Base-by-base conservation (phyloP, 352 stramenopile species). In the Halophytophthora polymorphica region DNA sequence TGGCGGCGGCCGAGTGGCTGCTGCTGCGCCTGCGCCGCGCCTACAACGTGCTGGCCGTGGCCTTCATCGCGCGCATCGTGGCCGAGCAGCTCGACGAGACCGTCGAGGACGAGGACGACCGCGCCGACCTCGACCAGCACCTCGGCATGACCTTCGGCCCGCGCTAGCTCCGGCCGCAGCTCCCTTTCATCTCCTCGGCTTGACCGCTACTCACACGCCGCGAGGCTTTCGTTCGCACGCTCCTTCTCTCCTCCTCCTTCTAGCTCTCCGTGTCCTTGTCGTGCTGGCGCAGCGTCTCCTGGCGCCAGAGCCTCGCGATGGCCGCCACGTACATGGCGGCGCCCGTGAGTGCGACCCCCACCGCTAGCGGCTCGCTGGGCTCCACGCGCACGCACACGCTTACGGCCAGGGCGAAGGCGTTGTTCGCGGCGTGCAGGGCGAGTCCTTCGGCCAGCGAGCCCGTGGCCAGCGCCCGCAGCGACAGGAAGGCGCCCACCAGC, bases 21-120 rank as follows among this genome's bases (percentile, higher is more conserved):
- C 73, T 73, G 33, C 45, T 61, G 67, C 77, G 77, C 31, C 65
- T 88, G 21, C 72, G 74, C 5, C 73, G 73, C 35, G 70, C 73
- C 7, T 71, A 77, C 46, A 89, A 89, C 62, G 68, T 84, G 49
- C 67, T 82, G n/a, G 58, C 80, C 21, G 63, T 80, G n/a, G 70
- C 69, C 7, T 83, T 86, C 53, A 81, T 86, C 22, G 75, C 76
- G 15, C 70, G 76, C 10, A 77, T 90, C 33, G 69, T 89, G 45
- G 78, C 75, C 6, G 78, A 89, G 49, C 73, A 90, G 29, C 54
- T 90, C 17, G 75, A 87, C 36, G 78, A 90, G 71, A 82, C 76
- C 0, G 65, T 74, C 14, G 73, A 88, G 52, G 78, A 89, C 50
- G 78, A 89, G 44, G 71, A 87, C 15, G 78, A 90, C 19, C 71